Conservation (phyloP, 1,139 yeast species). For the Debaryomycetaceae sp. region DNA sequence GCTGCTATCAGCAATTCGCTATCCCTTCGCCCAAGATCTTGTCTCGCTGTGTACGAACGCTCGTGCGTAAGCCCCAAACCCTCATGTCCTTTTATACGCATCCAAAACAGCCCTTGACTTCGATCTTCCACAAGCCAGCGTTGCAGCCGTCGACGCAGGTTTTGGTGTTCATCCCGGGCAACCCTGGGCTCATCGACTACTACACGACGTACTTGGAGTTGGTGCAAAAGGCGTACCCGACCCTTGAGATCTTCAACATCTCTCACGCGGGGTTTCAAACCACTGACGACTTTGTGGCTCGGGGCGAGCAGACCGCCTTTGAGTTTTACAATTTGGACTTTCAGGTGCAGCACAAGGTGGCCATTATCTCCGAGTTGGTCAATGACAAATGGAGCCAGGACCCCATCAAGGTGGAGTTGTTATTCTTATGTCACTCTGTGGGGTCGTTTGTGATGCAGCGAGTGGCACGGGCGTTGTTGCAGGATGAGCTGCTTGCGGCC, state of each 20-base stretch:
- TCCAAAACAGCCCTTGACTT: constrained; percentile 21
- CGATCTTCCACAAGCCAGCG: constrained; percentile 22
- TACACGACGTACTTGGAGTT: constrained; percentile 47
- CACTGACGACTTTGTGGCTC: constrained; percentile 16
- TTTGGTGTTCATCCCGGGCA: constrained; percentile 60
- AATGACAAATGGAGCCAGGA: constrained; percentile 10
- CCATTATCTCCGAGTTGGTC: constrained; percentile 30
- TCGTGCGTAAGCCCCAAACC: too few species aligned
- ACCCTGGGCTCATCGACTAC: constrained; percentile 62
- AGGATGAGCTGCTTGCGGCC: constrained; percentile 12
- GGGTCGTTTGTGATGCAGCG: constrained; percentile 58
- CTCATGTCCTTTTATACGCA: constrained; percentile 16
- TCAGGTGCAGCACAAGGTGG: constrained; percentile 49
- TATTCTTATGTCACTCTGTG: constrained; percentile 57
- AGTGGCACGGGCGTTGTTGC: constrained; percentile 24
- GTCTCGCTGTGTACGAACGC: too few species aligned
- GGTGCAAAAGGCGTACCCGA: constrained; percentile 40
- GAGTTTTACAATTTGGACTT: constrained; percentile 36
- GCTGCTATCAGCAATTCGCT: too few species aligned
- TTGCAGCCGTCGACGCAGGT: constrained; percentile 15
- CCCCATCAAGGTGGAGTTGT: constrained; percentile 27
- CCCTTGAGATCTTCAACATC: constrained; percentile 46
- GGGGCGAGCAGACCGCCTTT: constrained; percentile 11
- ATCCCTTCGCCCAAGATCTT: too few species aligned
- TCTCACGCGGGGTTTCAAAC: constrained; percentile 53